Evolutionary conservation across 306 rosid genomes (phyloP), one percentile per base, ranked within the genome.

Genomic region (Ziziphus jujuba): DNA sequence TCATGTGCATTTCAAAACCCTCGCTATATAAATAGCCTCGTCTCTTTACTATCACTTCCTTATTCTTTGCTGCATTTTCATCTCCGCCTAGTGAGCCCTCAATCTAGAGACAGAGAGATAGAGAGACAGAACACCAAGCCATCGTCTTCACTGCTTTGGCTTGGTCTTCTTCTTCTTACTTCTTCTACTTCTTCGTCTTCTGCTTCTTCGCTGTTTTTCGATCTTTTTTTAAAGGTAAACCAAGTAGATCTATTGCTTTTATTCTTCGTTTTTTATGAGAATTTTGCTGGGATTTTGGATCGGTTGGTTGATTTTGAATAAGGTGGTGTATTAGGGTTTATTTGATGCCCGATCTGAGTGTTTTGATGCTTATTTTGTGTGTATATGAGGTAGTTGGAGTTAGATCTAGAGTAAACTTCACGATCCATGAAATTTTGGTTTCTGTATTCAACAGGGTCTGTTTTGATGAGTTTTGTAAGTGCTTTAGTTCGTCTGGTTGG

Each of bases 311-410:
- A 70, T 72, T 72, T 52, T 49, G 57, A 21, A 25, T 54, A 34
- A 49, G 24, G 45, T 62, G 45, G 68, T 72, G 28, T 76, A 80
- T 72, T 73, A 20, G 24, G 52, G 35, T 9, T 34, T 40, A 23
- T 14, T 9, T 63, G 47, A 71, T 9, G 20, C 59, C 59, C 56
- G 90, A 87, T 87, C 86, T 87, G 56, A 48, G n/a, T 23, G 21
- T 57, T 68, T 36, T 47, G 3, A 13, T 51, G 19, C 35, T 28
- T 65, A 53, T 69, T 12, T 17, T 23, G 15, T 10, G n/a, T 45
- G 16, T 5, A 0, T 76, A 2, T 63, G 44, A 53, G 62, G 48
- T 56, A 33, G 1, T 65, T 47, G 22, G 56, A 45, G 60, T 56
- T 50, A 75, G 84, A 81, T 81, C 87, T 77, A 40, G 31, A 61